These are phyloP conservation scores for Chrysosporium queenslandicum DNA, from an alignment of 2,329 filamentous ascomycete species.

Conservation along the genomic window DNA sequence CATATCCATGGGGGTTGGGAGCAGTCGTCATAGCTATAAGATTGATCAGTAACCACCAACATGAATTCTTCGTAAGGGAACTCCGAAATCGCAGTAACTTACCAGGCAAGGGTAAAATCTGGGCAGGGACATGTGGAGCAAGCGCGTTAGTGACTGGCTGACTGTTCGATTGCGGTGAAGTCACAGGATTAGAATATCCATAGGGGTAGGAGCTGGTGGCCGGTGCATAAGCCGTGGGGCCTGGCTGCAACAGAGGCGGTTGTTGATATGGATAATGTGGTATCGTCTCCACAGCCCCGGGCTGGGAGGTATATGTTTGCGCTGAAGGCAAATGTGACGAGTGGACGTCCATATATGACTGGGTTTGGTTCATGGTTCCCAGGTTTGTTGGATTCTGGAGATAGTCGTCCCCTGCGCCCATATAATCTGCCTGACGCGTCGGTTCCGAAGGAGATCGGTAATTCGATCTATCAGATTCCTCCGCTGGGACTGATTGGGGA, in stretches of 20 bases:
- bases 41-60: not conserved
- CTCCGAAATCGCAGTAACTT: slow-evolving; percentile 11
- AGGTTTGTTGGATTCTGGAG: slow-evolving; percentile 33
- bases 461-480: slow-evolving; percentile 44
- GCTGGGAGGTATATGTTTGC: slow-evolving; percentile 63
- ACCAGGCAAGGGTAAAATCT: slow-evolving; percentile 59
- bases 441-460: slow-evolving; percentile 27
- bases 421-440: slow-evolving; percentile 28
- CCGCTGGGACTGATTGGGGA: slow-evolving; percentile 49
- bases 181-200: slow-evolving; percentile 63
- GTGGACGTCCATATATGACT: slow-evolving; percentile 77
- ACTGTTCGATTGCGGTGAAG: slow-evolving; percentile 63
- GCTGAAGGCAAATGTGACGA: slow-evolving; percentile 66
- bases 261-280: slow-evolving; percentile 69
- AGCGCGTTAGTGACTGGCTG: slow-evolving; percentile 62
- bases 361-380: slow-evolving; percentile 67
- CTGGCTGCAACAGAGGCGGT: slow-evolving; percentile 63
- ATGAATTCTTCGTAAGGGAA: not conserved
- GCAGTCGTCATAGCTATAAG: slow-evolving; percentile 18
- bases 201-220: slow-evolving; percentile 57
- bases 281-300: slow-evolving; percentile 63
- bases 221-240: slow-evolving; percentile 57
- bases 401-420: slow-evolving; percentile 34
- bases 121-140: slow-evolving; percentile 53
- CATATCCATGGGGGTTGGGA: slow-evolving; percentile 31